Evolutionary conservation across 306 rosid species (phyloP).

Genomic region (Urtica urens): DNA sequence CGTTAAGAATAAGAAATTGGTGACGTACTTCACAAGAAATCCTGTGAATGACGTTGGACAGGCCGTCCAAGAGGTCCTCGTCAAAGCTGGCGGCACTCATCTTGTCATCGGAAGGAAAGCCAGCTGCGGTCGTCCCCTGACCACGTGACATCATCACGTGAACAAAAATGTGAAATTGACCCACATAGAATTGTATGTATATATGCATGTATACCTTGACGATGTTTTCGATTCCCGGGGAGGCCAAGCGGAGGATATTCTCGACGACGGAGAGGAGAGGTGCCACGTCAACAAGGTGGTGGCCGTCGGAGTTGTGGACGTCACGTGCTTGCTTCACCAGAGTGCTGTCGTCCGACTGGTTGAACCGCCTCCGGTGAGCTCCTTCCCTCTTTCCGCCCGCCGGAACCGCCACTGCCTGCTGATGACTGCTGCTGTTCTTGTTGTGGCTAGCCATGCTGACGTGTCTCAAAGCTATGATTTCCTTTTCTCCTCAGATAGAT

Average conservation of each 20-base stretch:
- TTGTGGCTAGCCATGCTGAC: constrained; percentile 43
- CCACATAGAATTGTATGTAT: too few species aligned
- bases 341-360: constrained; percentile 52
- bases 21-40: constrained; percentile 60
- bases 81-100: constrained; percentile 21
- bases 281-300: constrained; percentile 41
- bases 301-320: constrained; percentile 56
- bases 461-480: neutral
- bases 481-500: neutral
- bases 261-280: constrained; percentile 45
- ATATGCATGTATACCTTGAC: constrained; percentile 23
- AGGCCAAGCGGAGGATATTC: constrained; percentile 35
- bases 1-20: too few species aligned
- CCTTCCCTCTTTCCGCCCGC: constrained; percentile 24
- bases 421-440: neutral
- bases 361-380: constrained; percentile 21
- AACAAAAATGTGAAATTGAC: too few species aligned
- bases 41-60: constrained; percentile 55
- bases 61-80: constrained; percentile 39
- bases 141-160: constrained; percentile 1
- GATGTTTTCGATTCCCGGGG: constrained; percentile 29
- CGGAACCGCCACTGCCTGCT: constrained; percentile 8
- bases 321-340: constrained; percentile 60
- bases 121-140: constrained; percentile 38
- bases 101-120: constrained; percentile 30